phyloP scores from a whole-genome alignment of 768 basidiomycete species.

The Lactarius akahatsu region DNA sequence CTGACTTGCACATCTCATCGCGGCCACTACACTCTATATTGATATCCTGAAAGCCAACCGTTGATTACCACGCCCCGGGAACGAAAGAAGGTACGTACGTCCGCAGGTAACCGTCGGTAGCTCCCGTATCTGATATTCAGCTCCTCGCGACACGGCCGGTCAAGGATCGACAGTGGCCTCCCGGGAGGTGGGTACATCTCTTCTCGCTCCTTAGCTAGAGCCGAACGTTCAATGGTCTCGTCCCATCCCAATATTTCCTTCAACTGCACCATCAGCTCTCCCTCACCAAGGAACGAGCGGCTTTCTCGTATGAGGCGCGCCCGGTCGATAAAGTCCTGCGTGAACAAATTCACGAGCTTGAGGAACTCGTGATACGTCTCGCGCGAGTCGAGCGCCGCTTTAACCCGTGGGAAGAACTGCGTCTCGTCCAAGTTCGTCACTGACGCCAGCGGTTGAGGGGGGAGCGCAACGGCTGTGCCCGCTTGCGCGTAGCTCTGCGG shows the following conservation, averaged over 20 bases:
- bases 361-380: constrained; percentile 93
- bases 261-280: constrained; percentile 78
- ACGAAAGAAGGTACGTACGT: constrained; percentile 50
- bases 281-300: constrained; percentile 67
- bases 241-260: constrained; percentile 88
- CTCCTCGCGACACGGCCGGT: constrained; percentile 59
- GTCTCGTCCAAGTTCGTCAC: constrained; percentile 50
- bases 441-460: constrained; percentile 28
- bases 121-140: constrained; percentile 77
- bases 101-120: constrained; percentile 79
- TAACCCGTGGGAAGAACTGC: constrained; percentile 92
- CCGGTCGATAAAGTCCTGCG: constrained; percentile 90
- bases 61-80: constrained; percentile 10
- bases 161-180: constrained; percentile 34
- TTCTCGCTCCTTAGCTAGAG: constrained; percentile 34
- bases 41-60: constrained; percentile 59
- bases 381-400: constrained; percentile 64
- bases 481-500: constrained; percentile 9
- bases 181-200: constrained; percentile 30
- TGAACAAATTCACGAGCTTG: constrained; percentile 91
- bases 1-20: constrained; percentile 94
- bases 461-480: constrained; percentile 14
- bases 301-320: constrained; percentile 80
- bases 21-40: constrained; percentile 90
- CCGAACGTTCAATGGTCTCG: constrained; percentile 52